Evolutionary conservation across 2,329 filamentous ascomycete genomes (phyloP).

Genomic region (Colletotrichum sp.): DNA sequence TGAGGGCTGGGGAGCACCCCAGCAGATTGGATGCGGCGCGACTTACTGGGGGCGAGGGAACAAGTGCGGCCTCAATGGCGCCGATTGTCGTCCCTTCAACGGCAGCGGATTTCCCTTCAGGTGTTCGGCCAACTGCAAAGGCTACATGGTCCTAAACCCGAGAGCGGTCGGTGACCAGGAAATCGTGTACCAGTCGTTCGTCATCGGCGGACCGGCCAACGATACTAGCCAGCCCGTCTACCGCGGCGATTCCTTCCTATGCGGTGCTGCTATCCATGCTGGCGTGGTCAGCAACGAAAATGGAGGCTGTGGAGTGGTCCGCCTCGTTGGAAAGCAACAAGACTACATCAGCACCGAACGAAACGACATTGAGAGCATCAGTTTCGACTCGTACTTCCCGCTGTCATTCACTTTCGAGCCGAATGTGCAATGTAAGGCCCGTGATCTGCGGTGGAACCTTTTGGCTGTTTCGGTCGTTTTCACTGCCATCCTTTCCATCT

Average conservation of each 20-base stretch:
- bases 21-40: constrained; percentile 69
- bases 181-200: constrained; percentile 66
- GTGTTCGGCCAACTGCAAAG: constrained; percentile 75
- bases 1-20: constrained; percentile 69
- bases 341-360: constrained; percentile 67
- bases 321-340: constrained; percentile 71
- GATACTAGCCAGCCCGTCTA: constrained; percentile 64
- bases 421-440: constrained; percentile 69
- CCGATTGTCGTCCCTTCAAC: constrained; percentile 76
- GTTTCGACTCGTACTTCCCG: constrained; percentile 89
- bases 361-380: constrained; percentile 78
- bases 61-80: constrained; percentile 75
- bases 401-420: constrained; percentile 80
- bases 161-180: constrained; percentile 76
- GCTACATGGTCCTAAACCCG: constrained; percentile 70
- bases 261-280: constrained; percentile 82
- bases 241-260: constrained; percentile 89
- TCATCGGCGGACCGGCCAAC: constrained; percentile 68
- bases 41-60: constrained; percentile 77
- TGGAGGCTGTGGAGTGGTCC: constrained; percentile 84
- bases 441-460: constrained; percentile 83
- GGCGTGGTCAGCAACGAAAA: constrained; percentile 74
- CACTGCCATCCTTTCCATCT: constrained; percentile 78
- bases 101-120: constrained; percentile 74
- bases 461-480: constrained; percentile 83